Evolutionary conservation across 768 basidiomycete genomes (phyloP).

Genomic region (Russula foetens): DNA sequence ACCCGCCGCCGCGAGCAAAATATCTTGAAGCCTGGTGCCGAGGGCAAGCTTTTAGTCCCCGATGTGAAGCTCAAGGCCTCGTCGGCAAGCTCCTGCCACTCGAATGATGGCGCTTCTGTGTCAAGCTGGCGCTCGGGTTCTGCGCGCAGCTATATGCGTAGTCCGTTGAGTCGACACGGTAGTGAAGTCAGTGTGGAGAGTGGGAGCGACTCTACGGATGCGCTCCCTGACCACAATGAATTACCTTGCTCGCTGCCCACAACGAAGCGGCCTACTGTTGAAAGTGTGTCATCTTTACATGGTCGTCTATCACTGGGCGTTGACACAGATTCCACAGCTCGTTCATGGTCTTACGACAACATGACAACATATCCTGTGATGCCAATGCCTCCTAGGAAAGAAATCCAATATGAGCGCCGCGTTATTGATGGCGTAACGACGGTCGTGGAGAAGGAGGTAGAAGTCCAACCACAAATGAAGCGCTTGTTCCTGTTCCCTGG

Average conservation of each 20-base stretch:
- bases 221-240: slow-evolving; percentile 25
- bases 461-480: slow-evolving; percentile 48
- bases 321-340: slow-evolving; percentile 33
- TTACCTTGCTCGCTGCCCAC: slow-evolving; percentile 23
- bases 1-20: slow-evolving; percentile 42
- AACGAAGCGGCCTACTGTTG: slow-evolving; percentile 36
- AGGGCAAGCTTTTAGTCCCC: slow-evolving; percentile 57
- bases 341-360: slow-evolving; percentile 74
- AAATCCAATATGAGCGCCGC: slow-evolving; percentile 41
- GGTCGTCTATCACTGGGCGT: slow-evolving; percentile 1
- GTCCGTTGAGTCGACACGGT: slow-evolving; percentile 34
- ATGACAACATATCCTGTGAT: slow-evolving; percentile 57
- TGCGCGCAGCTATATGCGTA: slow-evolving; percentile 25
- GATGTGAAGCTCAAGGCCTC: slow-evolving; percentile 34
- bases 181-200: slow-evolving; percentile 32
- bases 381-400: slow-evolving; percentile 39
- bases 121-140: slow-evolving; percentile 21
- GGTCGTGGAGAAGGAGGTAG: slow-evolving; percentile 46
- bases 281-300: slow-evolving; percentile 36
- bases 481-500: slow-evolving; percentile 63
- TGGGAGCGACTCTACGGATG: slow-evolving; percentile 25
- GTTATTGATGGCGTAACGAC: slow-evolving; percentile 43
- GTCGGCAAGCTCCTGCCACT: slow-evolving; percentile 25
- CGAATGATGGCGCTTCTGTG: slow-evolving; percentile 17
- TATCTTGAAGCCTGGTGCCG: slow-evolving; percentile 49